phyloP scores from a whole-genome alignment of 2,329 filamentous ascomycete species.

The Phyllosticta capitalensis region DNA sequence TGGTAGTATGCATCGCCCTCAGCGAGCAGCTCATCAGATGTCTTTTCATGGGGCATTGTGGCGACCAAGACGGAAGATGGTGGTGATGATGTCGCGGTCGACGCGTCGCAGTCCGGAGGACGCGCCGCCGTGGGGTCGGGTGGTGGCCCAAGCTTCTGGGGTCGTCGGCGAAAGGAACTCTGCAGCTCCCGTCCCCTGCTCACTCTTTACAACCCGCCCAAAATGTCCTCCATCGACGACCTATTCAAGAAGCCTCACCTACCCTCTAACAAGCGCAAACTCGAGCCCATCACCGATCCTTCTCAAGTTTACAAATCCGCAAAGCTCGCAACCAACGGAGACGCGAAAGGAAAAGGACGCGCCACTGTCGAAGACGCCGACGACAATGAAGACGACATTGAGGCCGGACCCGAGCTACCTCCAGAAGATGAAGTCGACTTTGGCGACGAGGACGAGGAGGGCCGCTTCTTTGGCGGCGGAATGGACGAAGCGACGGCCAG shows the following conservation, averaged over 20 bases:
- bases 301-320: constrained; percentile 52
- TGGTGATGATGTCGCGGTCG: not conserved
- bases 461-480: constrained; percentile 90
- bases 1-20: constrained; percentile 28
- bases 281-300: constrained; percentile 46
- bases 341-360: constrained; percentile 40
- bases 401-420: constrained; percentile 45
- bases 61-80: not conserved
- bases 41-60: constrained; percentile 22
- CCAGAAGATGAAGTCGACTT: constrained; percentile 49
- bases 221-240: constrained; percentile 53
- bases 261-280: constrained; percentile 47
- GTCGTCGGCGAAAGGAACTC: constrained; percentile 2
- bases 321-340: constrained; percentile 43
- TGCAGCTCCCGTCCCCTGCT: not conserved
- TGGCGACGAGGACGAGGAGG: constrained; percentile 70
- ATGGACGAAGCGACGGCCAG: constrained; percentile 62
- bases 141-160: not conserved
- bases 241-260: constrained; percentile 50
- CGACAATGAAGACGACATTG: constrained; percentile 32
- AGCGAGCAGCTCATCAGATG: constrained; percentile 26
- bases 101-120: constrained; percentile 1
- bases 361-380: constrained; percentile 40
- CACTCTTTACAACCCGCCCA: not conserved
- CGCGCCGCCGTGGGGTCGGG: constrained; percentile 8